Conservation (phyloP, 148 eudicot genomes). For the Limonium bicolor region DNA sequence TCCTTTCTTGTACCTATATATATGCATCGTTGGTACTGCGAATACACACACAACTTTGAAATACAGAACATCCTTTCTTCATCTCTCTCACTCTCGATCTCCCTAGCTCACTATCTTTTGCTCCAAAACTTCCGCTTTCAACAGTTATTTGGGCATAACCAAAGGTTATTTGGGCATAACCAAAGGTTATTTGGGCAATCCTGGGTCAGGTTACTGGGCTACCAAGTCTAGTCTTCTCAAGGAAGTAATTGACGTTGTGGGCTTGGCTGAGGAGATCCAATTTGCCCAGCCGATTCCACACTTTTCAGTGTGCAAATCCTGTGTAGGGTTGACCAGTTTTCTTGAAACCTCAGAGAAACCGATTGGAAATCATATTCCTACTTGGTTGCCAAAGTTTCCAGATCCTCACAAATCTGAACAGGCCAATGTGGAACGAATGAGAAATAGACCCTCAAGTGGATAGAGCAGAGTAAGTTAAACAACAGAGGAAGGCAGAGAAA, state of each 20-base stretch:
- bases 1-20: no score
- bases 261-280: slow-evolving; percentile 29
- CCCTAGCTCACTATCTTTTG: no score
- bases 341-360: slow-evolving; percentile 27
- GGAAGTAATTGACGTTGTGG: slow-evolving; percentile 37
- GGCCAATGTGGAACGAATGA: slow-evolving; percentile 68
- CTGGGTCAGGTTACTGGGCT: slow-evolving; percentile 30
- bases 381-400: slow-evolving; percentile 84
- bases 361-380: slow-evolving; percentile 48
- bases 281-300: slow-evolving; percentile 42
- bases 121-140: no score
- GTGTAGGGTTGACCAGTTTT: slow-evolving; percentile 23
- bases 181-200: slow-evolving; percentile 58
- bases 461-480: slow-evolving; percentile 71
- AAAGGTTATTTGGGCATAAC: no score
- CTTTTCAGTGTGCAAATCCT: slow-evolving; percentile 36
- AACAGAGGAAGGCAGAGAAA: slow-evolving; percentile 81
- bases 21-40: no score
- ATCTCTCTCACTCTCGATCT: no score
- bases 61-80: no score
- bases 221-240: slow-evolving; percentile 33
- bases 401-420: slow-evolving; percentile 54
- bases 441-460: slow-evolving; percentile 44
- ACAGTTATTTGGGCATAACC: no score
- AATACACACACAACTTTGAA: no score